phyloP scores from a whole-genome alignment of 371 early-diverging fungal genomes.

The Phascolomyces articulosus region DNA sequence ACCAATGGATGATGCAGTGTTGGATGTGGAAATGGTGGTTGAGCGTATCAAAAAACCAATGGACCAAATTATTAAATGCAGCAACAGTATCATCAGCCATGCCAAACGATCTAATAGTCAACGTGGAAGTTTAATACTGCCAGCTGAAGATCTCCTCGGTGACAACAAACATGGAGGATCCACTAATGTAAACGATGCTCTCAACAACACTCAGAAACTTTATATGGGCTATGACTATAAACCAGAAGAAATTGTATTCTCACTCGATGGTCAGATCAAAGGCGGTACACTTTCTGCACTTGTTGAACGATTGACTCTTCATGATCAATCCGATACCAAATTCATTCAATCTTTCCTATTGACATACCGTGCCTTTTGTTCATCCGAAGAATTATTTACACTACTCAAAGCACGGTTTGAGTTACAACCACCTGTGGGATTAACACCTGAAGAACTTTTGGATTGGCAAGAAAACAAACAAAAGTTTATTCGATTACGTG shows the following conservation, averaged over 20 bases:
- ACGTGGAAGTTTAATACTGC: not conserved
- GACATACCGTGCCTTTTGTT: conserved; percentile 86
- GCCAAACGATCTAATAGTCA: not conserved
- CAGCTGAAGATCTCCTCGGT: not conserved
- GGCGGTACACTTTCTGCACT: conserved; percentile 86
- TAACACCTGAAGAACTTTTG: conserved; percentile 63
- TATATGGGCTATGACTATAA: conserved; percentile 78
- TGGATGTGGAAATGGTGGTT: conserved; percentile 22
- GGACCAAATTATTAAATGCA: not conserved
- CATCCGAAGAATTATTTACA: conserved; percentile 70
- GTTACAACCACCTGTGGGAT: conserved; percentile 67
- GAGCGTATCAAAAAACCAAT: conserved; percentile 15
- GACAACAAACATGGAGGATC: not conserved
- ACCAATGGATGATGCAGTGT: not conserved
- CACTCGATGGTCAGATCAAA: conserved; percentile 82
- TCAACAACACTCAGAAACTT: not conserved
- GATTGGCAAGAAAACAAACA: conserved; percentile 86
- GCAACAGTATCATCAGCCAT: not conserved
- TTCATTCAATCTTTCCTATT: conserved; percentile 86
- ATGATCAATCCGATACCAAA: conserved; percentile 71
- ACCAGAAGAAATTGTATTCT: conserved; percentile 76
- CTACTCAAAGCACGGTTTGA: conserved; percentile 72
- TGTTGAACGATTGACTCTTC: conserved; percentile 85
- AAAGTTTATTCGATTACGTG: conserved; percentile 81
- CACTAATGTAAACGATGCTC: too few species aligned